A percentile compares a stretch with the other conserved stretches of the same genome.
phyloP scores from a whole-genome alignment of 306 rosid genomes.

The Prunus dulcis region DNA sequence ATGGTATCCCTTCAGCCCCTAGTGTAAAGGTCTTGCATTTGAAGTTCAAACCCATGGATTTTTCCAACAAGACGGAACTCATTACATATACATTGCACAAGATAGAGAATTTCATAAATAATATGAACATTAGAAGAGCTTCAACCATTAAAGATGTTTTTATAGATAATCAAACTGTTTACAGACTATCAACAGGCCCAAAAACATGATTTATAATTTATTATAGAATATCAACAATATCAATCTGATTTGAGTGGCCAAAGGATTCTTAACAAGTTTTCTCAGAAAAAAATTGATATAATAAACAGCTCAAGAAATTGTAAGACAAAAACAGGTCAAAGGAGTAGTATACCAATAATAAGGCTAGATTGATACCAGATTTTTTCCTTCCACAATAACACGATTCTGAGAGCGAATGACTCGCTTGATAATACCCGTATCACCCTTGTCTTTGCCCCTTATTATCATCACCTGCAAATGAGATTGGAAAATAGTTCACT shows the following conservation, averaged over 20 bases:
- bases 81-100: neutral
- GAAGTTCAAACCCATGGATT: neutral
- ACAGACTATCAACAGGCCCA: neutral
- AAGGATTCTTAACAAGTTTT: neutral
- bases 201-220: neutral
- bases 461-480: slow-evolving; percentile 72
- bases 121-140: neutral
- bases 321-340: neutral
- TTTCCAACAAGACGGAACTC: neutral
- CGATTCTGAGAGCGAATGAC: slow-evolving; percentile 93
- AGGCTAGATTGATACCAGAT: slow-evolving; percentile 49
- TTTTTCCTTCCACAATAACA: slow-evolving; percentile 88
- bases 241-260: neutral
- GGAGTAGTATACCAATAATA: neutral
- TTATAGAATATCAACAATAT: neutral
- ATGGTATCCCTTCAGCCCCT: neutral
- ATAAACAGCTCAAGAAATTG: neutral
- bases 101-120: neutral
- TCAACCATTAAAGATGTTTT: neutral
- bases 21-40: neutral
- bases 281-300: neutral
- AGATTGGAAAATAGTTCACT: neutral
- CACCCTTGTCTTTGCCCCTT: slow-evolving; percentile 92
- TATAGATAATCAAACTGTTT: neutral
- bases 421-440: slow-evolving; percentile 71